Conservation (phyloP, 441 rosid genomes). For the Arabidopsis hybrid region DNA sequence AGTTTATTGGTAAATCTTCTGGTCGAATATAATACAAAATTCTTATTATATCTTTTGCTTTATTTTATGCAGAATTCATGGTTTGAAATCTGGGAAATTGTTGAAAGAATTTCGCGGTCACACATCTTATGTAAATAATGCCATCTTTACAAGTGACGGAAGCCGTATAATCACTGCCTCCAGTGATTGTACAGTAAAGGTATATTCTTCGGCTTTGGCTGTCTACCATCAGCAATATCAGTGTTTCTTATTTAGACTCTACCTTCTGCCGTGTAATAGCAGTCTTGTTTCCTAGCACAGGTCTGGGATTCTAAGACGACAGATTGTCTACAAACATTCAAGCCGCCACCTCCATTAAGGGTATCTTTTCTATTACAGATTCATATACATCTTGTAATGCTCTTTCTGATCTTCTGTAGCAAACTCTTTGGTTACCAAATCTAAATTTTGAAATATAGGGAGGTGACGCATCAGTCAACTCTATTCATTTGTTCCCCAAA, state of each 20-base stretch:
- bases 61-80: conserved; percentile 69
- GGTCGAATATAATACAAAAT: neutral
- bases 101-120: conserved; percentile 95
- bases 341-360: conserved; percentile 96
- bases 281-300: conserved; percentile 57
- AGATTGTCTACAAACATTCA: conserved; percentile 84
- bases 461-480: conserved; percentile 97
- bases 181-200: conserved; percentile 76
- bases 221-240: neutral
- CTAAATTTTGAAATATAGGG: conserved; percentile 59
- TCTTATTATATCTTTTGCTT: neutral
- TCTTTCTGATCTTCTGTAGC: conserved; percentile 21
- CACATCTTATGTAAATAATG: conserved; percentile 72
- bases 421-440: conserved; percentile 31
- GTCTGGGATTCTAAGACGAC: conserved; percentile 98
- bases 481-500: conserved; percentile 93
- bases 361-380: conserved; percentile 50
- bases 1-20: conserved; percentile 12
- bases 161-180: conserved; percentile 91
- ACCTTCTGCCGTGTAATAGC: conserved; percentile 33
- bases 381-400: conserved; percentile 25
- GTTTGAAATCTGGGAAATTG: conserved; percentile 92
- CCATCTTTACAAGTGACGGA: conserved; percentile 94
- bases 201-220: conserved; percentile 11
- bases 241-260: conserved; percentile 22